A percentile compares a stretch with the other conserved stretches of the same genome.
Evolutionary conservation across 305 asterid species (phyloP).

Genomic region (Rubia peregrina): DNA sequence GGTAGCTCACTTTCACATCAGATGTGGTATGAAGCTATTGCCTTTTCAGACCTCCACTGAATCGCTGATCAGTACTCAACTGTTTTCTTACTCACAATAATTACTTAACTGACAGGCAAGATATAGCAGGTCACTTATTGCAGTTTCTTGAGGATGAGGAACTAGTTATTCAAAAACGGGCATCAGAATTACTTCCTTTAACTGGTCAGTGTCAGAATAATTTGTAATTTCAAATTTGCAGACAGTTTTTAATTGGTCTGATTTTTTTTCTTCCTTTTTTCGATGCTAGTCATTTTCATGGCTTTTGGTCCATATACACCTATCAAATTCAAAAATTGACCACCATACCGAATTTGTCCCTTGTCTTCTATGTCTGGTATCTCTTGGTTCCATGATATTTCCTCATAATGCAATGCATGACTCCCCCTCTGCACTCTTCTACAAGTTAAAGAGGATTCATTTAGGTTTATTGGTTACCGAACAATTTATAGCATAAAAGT

Average conservation of each 20-base stretch:
- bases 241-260: not conserved
- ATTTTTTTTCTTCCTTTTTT: no score
- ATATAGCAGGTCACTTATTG: constrained; percentile 56
- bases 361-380: not conserved
- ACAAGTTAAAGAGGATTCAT: not conserved
- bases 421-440: not conserved
- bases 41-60: not conserved
- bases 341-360: not conserved
- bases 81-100: not conserved
- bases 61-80: not conserved
- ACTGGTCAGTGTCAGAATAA: constrained; percentile 48
- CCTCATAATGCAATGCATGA: not conserved
- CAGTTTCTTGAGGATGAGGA: constrained; percentile 69
- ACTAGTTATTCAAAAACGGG: constrained; percentile 41
- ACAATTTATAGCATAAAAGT: not conserved
- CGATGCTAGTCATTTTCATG: not conserved
- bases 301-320: not conserved
- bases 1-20: constrained; percentile 38
- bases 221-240: not conserved
- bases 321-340: not conserved
- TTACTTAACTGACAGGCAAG: constrained; percentile 50
- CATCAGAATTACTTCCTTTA: constrained; percentile 50
- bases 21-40: constrained; percentile 41
- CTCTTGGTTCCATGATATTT: not conserved
- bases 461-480: not conserved